These are phyloP conservation scores for Strombidium stylifer DNA, from an alignment of 73 alveolate species.

Conservation along the genomic window DNA sequence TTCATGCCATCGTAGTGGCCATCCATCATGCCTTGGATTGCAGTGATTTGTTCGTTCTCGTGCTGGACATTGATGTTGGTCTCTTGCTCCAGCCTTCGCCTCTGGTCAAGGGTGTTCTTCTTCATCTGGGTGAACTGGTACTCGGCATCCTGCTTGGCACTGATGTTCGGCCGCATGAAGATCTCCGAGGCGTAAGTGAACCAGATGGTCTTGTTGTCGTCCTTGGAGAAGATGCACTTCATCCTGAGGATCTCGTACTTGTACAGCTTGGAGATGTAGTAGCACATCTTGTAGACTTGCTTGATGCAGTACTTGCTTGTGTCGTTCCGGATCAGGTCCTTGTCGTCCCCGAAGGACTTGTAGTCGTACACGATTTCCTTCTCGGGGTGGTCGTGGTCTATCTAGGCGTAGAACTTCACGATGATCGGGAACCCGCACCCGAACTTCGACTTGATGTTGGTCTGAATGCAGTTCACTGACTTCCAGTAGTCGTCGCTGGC, in stretches of 20 bases:
- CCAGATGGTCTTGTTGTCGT: conserved; percentile 54
- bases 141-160: conserved; percentile 3
- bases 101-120: not conserved
- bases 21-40: conserved; percentile 45
- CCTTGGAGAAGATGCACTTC: conserved; percentile 49
- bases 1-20: conserved; percentile 30
- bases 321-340: conserved; percentile 2
- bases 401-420: conserved; percentile 51
- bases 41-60: conserved; percentile 15
- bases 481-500: conserved; percentile 53
- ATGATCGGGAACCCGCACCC: conserved; percentile 56
- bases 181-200: conserved; percentile 31
- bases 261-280: conserved; percentile 47
- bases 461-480: conserved; percentile 43
- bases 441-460: conserved; percentile 40
- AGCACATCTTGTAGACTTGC: conserved; percentile 45
- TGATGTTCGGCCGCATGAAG: conserved; percentile 18
- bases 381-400: conserved; percentile 34
- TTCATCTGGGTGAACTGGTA: conserved; percentile 9
- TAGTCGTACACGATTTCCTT: conserved; percentile 40
- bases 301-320: conserved; percentile 36
- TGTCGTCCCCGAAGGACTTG: conserved; percentile 19
- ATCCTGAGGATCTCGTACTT: conserved; percentile 43
- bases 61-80: not conserved
- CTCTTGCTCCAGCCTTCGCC: conserved; percentile 9